Evolutionary conservation across 768 basidiomycete species (phyloP), one percentile per base, ranked within the genome.

Genomic region (Psilocybe cyanescens): DNA sequence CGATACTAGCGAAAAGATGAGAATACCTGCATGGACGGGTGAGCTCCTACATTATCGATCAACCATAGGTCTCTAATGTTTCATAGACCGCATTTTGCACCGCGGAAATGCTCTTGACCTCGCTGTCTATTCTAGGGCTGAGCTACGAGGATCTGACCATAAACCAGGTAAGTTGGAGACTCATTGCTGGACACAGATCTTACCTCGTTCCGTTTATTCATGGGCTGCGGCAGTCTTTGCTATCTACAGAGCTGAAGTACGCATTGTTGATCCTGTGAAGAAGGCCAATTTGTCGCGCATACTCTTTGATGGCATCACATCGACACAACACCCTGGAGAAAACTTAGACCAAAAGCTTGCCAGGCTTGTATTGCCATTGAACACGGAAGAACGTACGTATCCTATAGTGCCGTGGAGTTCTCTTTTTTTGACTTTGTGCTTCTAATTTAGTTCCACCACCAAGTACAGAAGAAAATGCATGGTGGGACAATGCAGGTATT

Each of bases 11-110:
- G 97, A 99, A 75, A 99, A 99, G 79, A 86, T 89, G 84, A 86
- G 97, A 28, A 90, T 97, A 70, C 97, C 97, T 4, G 94, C 97
- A 16, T 99, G 96, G 96, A 99, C 97, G 68, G 95, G 95, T 95
- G 58, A 61, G 83, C 65, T 4, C 37, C 58, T 30, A 41, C 19
- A 17, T 44, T 28, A 28, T 14, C 37, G 17, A 33, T 58, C 45
- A 41, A 45, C 35, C 28, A 44, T 6, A 8, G 49, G 52, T 62
- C 61, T 58, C 49, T 73, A 57, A 68, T n/a, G 12, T 47, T 54
- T 57, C 41, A 41, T 69, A 95, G 97, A 99, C 79, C 92, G 97
- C n/a, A 87, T 99, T 7, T 72, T 99, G 60, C 96, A 90, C 77
- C 86, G 85, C 62, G 97, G 97, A 8, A 70, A 70, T 35, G 78